A percentile compares a stretch with the other conserved stretches of the same genome.
These are phyloP conservation scores for Saccharomyces pastorianus DNA, from an alignment of 1,139 yeast genomes.

Conservation along the genomic window DNA sequence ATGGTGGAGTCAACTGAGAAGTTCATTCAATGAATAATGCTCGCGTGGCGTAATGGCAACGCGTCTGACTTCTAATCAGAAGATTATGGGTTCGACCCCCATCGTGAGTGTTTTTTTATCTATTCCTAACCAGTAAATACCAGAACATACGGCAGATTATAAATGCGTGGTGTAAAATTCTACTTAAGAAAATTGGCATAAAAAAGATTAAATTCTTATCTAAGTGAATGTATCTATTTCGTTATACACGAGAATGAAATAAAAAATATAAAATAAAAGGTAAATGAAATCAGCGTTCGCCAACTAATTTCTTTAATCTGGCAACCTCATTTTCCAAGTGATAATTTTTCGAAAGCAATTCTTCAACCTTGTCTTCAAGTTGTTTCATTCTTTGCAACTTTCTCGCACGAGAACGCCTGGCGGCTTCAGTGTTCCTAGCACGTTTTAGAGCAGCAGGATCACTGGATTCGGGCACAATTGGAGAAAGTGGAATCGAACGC, in stretches of 20 bases:
- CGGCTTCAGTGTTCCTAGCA: slow-evolving; percentile 95
- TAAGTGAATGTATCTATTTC: not conserved
- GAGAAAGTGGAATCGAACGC: slow-evolving; percentile 54
- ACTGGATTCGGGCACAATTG: slow-evolving; percentile 46
- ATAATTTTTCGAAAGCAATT: slow-evolving; percentile 46
- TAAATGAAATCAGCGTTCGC: slow-evolving; percentile 3
- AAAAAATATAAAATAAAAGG: not conserved
- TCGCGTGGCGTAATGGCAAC: slow-evolving; percentile 56
- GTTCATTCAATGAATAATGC: slow-evolving; percentile 19
- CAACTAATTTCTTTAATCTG: slow-evolving; percentile 46
- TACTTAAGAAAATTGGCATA: not conserved
- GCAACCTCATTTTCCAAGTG: slow-evolving; percentile 51
- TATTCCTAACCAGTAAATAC: not conserved
- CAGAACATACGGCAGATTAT: no score
- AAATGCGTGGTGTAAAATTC: no score
- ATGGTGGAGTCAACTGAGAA: no score
- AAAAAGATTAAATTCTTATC: not conserved
- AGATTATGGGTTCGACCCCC: slow-evolving; percentile 57
- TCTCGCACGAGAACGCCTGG: slow-evolving; percentile 89
- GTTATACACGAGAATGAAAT: not conserved
- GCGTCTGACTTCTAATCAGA: slow-evolving; percentile 56
- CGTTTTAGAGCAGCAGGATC: slow-evolving; percentile 74
- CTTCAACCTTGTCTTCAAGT: slow-evolving; percentile 70
- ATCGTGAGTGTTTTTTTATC: slow-evolving; percentile 39
- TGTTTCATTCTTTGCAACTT: slow-evolving; percentile 83